Base-by-base conservation (phyloP, 1,284 basidiomycete species). In the Ceratobasidium sp. region DNA sequence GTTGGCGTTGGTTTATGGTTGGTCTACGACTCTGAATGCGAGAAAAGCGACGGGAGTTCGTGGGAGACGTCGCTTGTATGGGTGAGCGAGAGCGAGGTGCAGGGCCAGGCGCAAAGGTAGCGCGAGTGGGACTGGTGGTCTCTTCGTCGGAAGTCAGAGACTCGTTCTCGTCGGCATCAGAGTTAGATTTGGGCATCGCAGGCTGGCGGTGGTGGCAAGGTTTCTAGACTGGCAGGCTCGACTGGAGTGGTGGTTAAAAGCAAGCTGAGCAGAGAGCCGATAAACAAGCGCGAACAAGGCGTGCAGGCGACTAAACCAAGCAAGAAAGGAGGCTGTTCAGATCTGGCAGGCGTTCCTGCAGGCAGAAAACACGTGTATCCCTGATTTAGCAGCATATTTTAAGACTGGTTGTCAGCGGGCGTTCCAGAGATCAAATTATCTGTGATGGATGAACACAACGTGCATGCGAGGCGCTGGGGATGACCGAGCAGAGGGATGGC, bases 71-170 rank as follows among this genome's bases (percentile, higher is more conserved):
- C 15, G 44, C 33, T 15, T 2, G 49, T 20, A 12, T 49, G 13
- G 44, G 44, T 3, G 66, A 53, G 26, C 46, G 66, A 7, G 66
- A 68, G 26, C 66, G n/a, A 23, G 66, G 66, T 40, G 66, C 44
- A 39, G 66, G 66, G 12, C 66, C 66, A 49, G 66, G 66, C 49
- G 66, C 44, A 68, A 68, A 68, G 18, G 46, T n/a, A 39, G 66
- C 66, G n/a, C 66, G 66, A 49, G 60, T 75, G n/a, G 72, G 72
- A 18, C 72, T 56, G 20, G 60, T 46, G 23, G 63, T 53, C 51
- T 76, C 73, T 39, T 76, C 73, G 51, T 76, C 73, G 42, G 73
- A 76, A 58, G 73, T 76, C 33, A 76, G 73, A 66, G 73, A 76
- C 13, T 76, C 73, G 18, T 76, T 76, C 73, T 76, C 73, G 33